Conservation (phyloP, 2,329 filamentous ascomycete species). For the Aureobasidium sp. region DNA sequence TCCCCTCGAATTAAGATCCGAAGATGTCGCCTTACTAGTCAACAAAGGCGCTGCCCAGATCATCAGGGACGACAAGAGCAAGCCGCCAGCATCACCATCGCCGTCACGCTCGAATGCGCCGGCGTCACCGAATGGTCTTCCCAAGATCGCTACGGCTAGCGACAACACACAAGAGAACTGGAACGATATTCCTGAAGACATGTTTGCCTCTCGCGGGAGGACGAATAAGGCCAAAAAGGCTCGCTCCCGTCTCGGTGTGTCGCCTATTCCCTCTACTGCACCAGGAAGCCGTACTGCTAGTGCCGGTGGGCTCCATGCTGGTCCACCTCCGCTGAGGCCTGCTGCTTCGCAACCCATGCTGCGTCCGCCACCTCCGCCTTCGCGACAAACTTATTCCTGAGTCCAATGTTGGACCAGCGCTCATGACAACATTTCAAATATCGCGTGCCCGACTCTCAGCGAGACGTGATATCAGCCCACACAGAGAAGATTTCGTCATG, state of each 20-base stretch:
- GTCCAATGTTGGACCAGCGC: neutral
- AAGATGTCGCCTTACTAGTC: conserved; percentile 78
- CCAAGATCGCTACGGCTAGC: conserved; percentile 16
- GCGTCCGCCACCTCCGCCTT: conserved; percentile 7
- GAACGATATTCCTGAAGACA: conserved; percentile 20
- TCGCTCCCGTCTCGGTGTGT: neutral
- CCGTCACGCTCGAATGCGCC: conserved; percentile 15
- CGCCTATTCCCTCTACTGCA: conserved; percentile 13
- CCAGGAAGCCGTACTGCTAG: conserved; percentile 11
- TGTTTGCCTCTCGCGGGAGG: conserved; percentile 15
- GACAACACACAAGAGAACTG: conserved; percentile 15
- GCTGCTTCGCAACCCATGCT: conserved; percentile 1
- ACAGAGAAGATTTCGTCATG: neutral
- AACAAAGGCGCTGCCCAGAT: conserved; percentile 70
- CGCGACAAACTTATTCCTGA: conserved; percentile 2
- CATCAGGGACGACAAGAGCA: conserved; percentile 73
- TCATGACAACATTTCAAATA: neutral
- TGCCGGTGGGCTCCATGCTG: neutral
- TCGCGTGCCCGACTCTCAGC: neutral
- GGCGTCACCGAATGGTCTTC: conserved; percentile 27
- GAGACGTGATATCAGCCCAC: too few species aligned
- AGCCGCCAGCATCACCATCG: conserved; percentile 25
- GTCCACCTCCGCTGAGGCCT: neutral
- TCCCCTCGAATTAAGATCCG: conserved; percentile 81
- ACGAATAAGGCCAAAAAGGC: conserved; percentile 5